These are phyloP conservation scores for Trichoderma asperellum DNA, from an alignment of 2,329 filamentous ascomycete species.

Conservation along the genomic window DNA sequence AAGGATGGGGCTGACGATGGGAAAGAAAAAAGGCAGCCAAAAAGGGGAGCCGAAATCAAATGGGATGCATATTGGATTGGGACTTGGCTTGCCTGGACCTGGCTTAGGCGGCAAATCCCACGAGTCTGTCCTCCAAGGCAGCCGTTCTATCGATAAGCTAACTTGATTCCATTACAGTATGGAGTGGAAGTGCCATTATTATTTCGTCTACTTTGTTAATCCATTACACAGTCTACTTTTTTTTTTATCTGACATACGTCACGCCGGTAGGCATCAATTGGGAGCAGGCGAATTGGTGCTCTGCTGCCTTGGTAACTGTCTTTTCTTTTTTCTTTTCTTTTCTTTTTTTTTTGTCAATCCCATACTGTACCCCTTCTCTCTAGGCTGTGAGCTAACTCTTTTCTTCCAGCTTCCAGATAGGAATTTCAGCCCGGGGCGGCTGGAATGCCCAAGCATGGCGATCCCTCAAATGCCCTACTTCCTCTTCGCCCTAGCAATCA, in stretches of 20 bases:
- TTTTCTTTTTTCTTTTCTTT: neutral
- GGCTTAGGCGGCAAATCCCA: slow-evolving; percentile 10
- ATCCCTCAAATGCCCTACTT: neutral
- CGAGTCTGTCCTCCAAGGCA: neutral
- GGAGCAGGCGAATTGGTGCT: neutral
- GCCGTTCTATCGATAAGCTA: slow-evolving; percentile 23
- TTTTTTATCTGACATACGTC: neutral
- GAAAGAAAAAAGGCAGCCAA: slow-evolving; percentile 12
- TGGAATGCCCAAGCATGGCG: neutral
- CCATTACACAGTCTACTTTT: neutral
- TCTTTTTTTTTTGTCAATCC: neutral
- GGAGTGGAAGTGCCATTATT: neutral
- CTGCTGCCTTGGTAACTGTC: neutral
- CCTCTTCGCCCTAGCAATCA: neutral
- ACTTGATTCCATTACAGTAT: neutral
- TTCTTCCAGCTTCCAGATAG: neutral
- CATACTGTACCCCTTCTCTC: neutral
- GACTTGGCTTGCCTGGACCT: neutral
- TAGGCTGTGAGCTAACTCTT: slow-evolving; percentile 7
- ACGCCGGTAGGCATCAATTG: slow-evolving; percentile 11
- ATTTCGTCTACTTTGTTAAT: neutral
- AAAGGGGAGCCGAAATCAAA: slow-evolving; percentile 23
- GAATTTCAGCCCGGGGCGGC: slow-evolving; percentile 21
- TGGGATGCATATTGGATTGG: slow-evolving; percentile 9
- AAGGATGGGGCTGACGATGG: slow-evolving; percentile 28